Conservation (phyloP, 805 yeast genomes). For the Ascoidea rubescens region DNA sequence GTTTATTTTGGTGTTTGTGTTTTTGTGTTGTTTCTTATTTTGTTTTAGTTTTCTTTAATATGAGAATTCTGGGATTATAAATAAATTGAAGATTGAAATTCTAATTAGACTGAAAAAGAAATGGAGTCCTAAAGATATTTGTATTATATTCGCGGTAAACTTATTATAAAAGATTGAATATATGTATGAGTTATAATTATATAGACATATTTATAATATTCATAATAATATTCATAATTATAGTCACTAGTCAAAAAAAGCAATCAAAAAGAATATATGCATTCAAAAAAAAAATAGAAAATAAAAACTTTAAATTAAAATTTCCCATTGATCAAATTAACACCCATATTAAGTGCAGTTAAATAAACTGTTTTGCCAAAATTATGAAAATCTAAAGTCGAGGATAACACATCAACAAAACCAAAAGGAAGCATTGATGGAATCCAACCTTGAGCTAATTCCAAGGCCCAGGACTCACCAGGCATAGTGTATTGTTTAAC, state of each 20-base stretch:
- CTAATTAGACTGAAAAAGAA: too few relatives aligned
- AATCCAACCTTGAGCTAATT: conserved; percentile 97
- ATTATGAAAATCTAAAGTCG: conserved; percentile 69
- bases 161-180: too few relatives aligned
- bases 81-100: too few relatives aligned
- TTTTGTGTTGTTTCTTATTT: neutral
- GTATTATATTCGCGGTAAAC: too few relatives aligned
- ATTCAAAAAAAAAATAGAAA: too few relatives aligned
- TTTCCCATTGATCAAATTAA: conserved; percentile 31
- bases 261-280: neutral
- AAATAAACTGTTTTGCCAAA: conserved; percentile 54
- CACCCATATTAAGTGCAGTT: conserved; percentile 69
- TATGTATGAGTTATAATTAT: too few relatives aligned
- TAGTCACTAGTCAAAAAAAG: too few relatives aligned
- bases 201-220: too few relatives aligned
- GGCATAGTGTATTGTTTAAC: conserved; percentile 84
- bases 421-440: conserved; percentile 98
- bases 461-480: conserved; percentile 72
- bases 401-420: conserved; percentile 59
- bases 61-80: too few relatives aligned
- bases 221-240: too few relatives aligned
- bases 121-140: too few relatives aligned
- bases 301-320: too few relatives aligned
- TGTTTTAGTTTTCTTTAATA: neutral
- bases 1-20: neutral